A percentile compares a stretch with the other conserved stretches of the same genome.
phyloP scores from a whole-genome alignment of 192 early-diverging fungal genomes.

The Entophlyctis helioformis region DNA sequence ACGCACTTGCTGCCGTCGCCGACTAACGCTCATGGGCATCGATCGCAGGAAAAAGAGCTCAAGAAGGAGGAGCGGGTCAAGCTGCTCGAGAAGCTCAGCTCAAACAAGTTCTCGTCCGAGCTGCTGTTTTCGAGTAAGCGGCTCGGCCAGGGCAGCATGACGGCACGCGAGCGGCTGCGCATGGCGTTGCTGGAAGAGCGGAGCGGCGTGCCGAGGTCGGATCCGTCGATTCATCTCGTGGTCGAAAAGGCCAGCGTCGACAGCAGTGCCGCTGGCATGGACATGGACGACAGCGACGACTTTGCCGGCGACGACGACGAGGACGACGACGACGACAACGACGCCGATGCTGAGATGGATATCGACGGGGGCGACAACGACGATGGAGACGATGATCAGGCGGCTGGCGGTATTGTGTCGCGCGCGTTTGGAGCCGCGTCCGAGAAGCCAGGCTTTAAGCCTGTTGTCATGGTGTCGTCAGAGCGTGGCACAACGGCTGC shows the following conservation, averaged over 20 bases:
- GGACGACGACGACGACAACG: conserved; percentile 5
- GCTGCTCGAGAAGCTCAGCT: conserved; percentile 34
- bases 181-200: conserved; percentile 31
- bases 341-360: not conserved
- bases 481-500: too few species aligned
- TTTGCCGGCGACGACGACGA: conserved; percentile 9
- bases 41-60: conserved; percentile 25
- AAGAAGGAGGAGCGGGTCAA: conserved; percentile 44
- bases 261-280: too few species aligned
- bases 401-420: not conserved
- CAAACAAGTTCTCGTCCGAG: conserved; percentile 19
- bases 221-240: conserved; percentile 11
- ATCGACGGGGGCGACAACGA: too few species aligned
- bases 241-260: conserved; percentile 19
- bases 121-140: conserved; percentile 28
- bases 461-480: too few species aligned
- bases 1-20: not conserved
- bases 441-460: too few species aligned
- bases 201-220: conserved; percentile 20
- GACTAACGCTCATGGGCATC: not conserved
- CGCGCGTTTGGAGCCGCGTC: conserved; percentile 19
- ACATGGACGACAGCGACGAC: too few species aligned
- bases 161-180: conserved; percentile 26
- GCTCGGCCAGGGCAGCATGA: too few species aligned
- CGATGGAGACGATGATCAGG: too few species aligned